Evolutionary conservation across 306 rosid genomes (phyloP), one percentile per base, ranked within the genome.

Genomic region (Prunus campanulata): DNA sequence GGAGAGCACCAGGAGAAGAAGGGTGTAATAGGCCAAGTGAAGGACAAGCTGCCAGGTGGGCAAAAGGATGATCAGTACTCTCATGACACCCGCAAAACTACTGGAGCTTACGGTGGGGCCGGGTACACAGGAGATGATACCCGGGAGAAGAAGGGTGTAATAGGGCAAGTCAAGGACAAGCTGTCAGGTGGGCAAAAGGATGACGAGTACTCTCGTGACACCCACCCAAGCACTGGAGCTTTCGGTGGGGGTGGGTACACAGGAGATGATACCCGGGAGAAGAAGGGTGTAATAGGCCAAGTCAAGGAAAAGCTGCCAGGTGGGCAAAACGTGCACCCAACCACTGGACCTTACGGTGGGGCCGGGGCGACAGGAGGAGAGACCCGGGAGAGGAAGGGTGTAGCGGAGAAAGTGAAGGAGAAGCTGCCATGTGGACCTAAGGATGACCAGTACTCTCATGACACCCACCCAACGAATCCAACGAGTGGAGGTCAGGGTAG

Each of bases 161-260:
- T 32, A 4, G 35, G 6, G 6, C 35, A 32, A 32, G 35, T 0
- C 0, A 32, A 4, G 35, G 35, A 30, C 35, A 30, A 30, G 83
- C 67, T 77, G 22, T 76, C 85, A 0, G 87, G 88, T 2, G 72
- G 64, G 5, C 57, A 76, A 6, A 71, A 84, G n/a, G 67, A 65
- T 4, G 29, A 65, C 2, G 55, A 19, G 1, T 2, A 15, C 61
- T 20, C 39, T 66, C 10, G 63, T 55, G 11, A 55, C 5, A n/a
- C 61, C 11, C n/a, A 0, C 6, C 1, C 4, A 55, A n/a, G 27
- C 1, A 19, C 27, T n/a, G 20, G 8, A 5, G 9, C 56, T 3
- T 13, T 11, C 1, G 39, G 51, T 48, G 51, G 51, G 51, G 14
- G 16, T 0, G 51, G 51, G 1, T 48, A 48, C 51, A 14, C 15